Evolutionary conservation across 179 eudicot species (phyloP).

Genomic region (Beta corolliflora): DNA sequence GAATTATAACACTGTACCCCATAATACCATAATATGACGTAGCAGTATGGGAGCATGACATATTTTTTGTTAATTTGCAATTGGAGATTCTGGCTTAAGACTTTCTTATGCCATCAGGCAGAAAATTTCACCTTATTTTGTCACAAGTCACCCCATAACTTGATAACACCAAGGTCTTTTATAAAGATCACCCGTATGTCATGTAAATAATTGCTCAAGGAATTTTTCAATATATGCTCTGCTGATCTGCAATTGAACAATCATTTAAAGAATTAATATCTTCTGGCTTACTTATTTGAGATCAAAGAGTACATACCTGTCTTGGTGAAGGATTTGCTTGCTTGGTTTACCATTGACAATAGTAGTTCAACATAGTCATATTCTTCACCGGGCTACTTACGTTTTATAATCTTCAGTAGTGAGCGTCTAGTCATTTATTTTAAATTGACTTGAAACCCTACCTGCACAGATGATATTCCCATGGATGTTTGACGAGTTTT

Average conservation of each 20-base stretch:
- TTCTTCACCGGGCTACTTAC: neutral
- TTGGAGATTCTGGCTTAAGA: neutral
- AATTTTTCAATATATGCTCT: too few relatives aligned
- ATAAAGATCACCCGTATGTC: neutral
- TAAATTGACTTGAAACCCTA: neutral
- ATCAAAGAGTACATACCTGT: neutral
- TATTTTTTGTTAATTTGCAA: neutral
- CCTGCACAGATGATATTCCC: constrained; percentile 87
- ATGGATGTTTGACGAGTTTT: constrained; percentile 90
- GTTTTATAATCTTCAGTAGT: neutral
- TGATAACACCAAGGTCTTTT: neutral
- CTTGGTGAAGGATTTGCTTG: neutral
- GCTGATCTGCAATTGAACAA: neutral
- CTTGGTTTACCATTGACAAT: neutral
- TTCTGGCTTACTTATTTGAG: neutral
- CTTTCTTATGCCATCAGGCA: neutral
- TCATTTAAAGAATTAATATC: neutral
- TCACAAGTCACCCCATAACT: neutral
- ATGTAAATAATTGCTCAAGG: neutral
- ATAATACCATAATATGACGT: too few relatives aligned
- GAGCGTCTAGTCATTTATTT: neutral
- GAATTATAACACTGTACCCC: too few relatives aligned
- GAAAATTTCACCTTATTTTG: neutral
- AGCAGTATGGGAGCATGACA: too few relatives aligned
- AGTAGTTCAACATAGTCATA: neutral